These are phyloP conservation scores for Xylaria longipes DNA, from an alignment of 495 filamentous ascomycete species.

Conservation along the genomic window DNA sequence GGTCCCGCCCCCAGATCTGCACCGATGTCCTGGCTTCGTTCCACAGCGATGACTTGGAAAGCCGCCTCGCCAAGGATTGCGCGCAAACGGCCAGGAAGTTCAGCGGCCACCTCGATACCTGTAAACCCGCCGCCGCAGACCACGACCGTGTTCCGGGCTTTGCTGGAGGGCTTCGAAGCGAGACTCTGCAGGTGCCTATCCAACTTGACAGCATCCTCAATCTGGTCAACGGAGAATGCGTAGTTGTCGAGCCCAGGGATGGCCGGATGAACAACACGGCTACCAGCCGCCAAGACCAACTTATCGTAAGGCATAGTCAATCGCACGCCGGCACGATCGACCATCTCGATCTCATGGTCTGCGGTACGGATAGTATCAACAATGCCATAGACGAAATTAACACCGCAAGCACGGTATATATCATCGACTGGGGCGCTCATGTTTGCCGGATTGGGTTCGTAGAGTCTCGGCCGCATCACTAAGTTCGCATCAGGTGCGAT, in stretches of 20 bases:
- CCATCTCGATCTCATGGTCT: constrained; percentile 32
- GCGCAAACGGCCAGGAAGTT: constrained; percentile 30
- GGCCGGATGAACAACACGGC: constrained; percentile 37
- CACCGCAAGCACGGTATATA: constrained; percentile 36
- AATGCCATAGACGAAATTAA: constrained; percentile 36
- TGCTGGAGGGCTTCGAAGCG: constrained; percentile 25
- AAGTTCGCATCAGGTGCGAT: constrained; percentile 41
- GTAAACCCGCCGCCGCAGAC: constrained; percentile 38
- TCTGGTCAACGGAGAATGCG: constrained; percentile 43
- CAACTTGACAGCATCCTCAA: constrained; percentile 33
- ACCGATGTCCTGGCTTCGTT: constrained; percentile 27
- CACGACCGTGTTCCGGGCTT: constrained; percentile 34
- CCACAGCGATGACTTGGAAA: constrained; percentile 26
- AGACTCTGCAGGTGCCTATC: constrained; percentile 28
- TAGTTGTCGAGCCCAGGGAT: constrained; percentile 39
- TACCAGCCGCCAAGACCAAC: constrained; percentile 46
- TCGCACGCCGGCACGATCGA: constrained; percentile 21
- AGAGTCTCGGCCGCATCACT: constrained; percentile 44
- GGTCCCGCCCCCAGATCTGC: constrained; percentile 26
- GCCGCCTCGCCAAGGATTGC: constrained; percentile 27
- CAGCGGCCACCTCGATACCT: constrained; percentile 34
- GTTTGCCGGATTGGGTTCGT: constrained; percentile 39
- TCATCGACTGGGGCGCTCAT: constrained; percentile 35
- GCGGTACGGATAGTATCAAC: constrained; percentile 34
- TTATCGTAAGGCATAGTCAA: constrained; percentile 37